Percentiles rank a stretch among this genome's conserved stretches.
phyloP scores from a whole-genome alignment of 352 stramenopile genomes.

The Phytophthora quininea region DNA sequence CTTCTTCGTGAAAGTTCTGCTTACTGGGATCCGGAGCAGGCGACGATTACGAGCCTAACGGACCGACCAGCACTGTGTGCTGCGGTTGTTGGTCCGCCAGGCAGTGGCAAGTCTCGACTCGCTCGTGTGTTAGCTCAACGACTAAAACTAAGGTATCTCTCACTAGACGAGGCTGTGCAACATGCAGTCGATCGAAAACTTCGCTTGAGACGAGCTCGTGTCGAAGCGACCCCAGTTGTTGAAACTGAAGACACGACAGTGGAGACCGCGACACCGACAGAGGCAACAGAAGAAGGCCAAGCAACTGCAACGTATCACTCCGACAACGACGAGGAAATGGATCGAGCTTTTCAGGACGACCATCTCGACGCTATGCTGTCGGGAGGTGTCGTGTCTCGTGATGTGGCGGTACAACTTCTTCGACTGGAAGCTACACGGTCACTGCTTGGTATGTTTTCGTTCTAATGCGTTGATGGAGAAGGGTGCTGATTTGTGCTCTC shows the following conservation, averaged over 20 bases:
- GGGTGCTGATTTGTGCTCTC: too few species aligned
- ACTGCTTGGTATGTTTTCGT: constrained; percentile 39
- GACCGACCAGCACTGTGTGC: constrained; percentile 53
- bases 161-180: constrained; percentile 45
- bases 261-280: constrained; percentile 2
- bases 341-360: constrained; percentile 42
- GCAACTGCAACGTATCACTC: constrained; percentile 2
- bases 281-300: constrained; percentile 15
- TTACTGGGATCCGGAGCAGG: constrained; percentile 53
- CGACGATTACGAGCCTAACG: constrained; percentile 37
- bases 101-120: constrained; percentile 62
- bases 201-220: constrained; percentile 9
- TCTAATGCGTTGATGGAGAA: neutral
- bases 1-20: constrained; percentile 24
- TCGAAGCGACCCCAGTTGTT: neutral
- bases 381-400: constrained; percentile 34
- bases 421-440: constrained; percentile 41
- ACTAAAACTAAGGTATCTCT: constrained; percentile 59
- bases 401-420: constrained; percentile 42
- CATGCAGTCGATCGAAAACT: constrained; percentile 42
- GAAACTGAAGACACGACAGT: constrained; percentile 14
- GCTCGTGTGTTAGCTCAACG: constrained; percentile 47
- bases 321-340: constrained; percentile 25
- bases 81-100: constrained; percentile 61
- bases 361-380: constrained; percentile 43